A percentile compares a stretch with the other conserved stretches of the same genome.
phyloP scores from a whole-genome alignment of 2,329 filamentous ascomycete genomes.

The Bimuria novae-zelandiae region DNA sequence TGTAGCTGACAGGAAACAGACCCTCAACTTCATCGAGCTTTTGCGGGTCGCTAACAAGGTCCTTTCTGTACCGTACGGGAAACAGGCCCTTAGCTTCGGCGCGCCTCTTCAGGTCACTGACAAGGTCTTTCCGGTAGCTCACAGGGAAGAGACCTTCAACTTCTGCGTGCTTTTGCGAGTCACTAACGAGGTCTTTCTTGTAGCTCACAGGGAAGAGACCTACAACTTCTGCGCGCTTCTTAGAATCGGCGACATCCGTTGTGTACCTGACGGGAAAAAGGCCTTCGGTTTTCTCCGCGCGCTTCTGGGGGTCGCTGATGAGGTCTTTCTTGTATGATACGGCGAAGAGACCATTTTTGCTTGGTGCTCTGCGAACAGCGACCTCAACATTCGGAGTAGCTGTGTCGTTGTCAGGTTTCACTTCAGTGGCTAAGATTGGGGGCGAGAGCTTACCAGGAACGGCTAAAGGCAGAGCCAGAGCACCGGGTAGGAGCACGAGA shows the following conservation, averaged over 20 bases:
- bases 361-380: background rate
- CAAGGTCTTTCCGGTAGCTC: background rate
- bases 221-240: too few species aligned
- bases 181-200: too few species aligned
- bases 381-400: background rate
- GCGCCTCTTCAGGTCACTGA: background rate
- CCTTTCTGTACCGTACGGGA: background rate
- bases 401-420: background rate
- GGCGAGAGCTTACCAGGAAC: background rate
- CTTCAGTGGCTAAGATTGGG: background rate
- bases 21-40: background rate
- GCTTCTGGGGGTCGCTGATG: too few species aligned
- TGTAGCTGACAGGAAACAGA: background rate
- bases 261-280: too few species aligned
- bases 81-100: background rate
- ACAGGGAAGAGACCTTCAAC: background rate
- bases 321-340: background rate
- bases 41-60: background rate
- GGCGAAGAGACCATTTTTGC: background rate
- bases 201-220: too few species aligned
- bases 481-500: background rate
- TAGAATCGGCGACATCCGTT: too few species aligned
- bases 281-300: too few species aligned
- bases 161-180: background rate
- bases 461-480: conserved; percentile 1